A percentile compares a stretch with the other conserved stretches of the same genome.
phyloP scores from a whole-genome alignment of 2,329 filamentous ascomycete species.

The Penicillium sp. region DNA sequence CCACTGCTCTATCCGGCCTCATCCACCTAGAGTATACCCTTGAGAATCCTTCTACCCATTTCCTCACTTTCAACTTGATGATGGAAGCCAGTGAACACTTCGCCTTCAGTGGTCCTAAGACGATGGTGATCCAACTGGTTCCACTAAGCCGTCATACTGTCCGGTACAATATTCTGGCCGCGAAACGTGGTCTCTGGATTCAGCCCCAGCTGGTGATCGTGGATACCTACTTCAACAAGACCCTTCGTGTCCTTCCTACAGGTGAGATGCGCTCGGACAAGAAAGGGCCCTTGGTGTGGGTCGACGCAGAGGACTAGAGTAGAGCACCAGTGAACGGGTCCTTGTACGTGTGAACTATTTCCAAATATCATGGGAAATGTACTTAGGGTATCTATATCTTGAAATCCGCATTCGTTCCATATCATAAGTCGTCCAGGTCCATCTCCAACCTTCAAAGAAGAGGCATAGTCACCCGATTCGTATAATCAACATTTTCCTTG shows the following conservation, averaged over 20 bases:
- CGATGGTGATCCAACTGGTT: conserved; percentile 75
- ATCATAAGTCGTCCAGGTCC: conserved; percentile 33
- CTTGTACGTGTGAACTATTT: neutral
- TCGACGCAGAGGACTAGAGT: conserved; percentile 41
- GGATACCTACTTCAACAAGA: conserved; percentile 93
- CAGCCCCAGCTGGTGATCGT: conserved; percentile 73
- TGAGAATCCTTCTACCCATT: conserved; percentile 93
- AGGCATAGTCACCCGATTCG: conserved; percentile 30
- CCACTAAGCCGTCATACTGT: conserved; percentile 75
- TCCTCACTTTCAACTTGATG: conserved; percentile 84
- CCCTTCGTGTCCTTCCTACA: conserved; percentile 75
- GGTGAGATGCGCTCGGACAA: conserved; percentile 64
- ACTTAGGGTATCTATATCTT: neutral
- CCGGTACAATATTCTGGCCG: conserved; percentile 73
- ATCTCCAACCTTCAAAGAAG: conserved; percentile 21
- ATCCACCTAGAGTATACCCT: conserved; percentile 66
- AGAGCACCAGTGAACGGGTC: neutral
- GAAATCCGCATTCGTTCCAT: neutral
- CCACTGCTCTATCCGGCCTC: conserved; percentile 33
- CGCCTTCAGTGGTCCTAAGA: conserved; percentile 87
- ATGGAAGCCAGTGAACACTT: conserved; percentile 95
- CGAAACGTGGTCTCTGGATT: conserved; percentile 65
- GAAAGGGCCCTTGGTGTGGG: conserved; percentile 50
- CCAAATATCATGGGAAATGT: neutral
- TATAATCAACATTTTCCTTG: conserved; percentile 36